Base-by-base conservation (phyloP, 225 moss, liverwort and hornwort species). In the Straminergon stramineum region DNA sequence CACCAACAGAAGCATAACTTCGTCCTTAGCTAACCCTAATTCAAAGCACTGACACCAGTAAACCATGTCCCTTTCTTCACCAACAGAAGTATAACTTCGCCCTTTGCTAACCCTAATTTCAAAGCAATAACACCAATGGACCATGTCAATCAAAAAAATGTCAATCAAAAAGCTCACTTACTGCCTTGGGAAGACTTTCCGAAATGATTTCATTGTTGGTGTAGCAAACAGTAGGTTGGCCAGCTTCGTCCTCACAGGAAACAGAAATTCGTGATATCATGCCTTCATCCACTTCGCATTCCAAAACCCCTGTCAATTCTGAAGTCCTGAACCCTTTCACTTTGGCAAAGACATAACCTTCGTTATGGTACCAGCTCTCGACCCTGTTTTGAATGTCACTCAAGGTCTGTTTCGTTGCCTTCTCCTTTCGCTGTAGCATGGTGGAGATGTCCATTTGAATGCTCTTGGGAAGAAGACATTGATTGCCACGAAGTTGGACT, bases 221-320 rank as follows among this genome's bases (percentile, higher is more conserved):
- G 84, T 90, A 62, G 84, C 95, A 93, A 67, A 37, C 92, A 16
- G 62, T 37, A 63, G 84, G 71, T 62, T 91, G 86, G 53, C 91
- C 93, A 18, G 71, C 65, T 67, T 91, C 93, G 45, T 94, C 94
- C 88, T 92, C 93, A 87, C 93, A 93, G 35, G 90, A 88, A 35
- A 95, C 70, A 7, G 88, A 88, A 78, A 95, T 88, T 23, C 51
- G 88, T 35, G 92, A 84, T 51, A 95, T 82, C 23, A 91, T 57
- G 60, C 94, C 95, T 90, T 95, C 95, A 43, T 93, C 90, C 60
- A 95, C 91, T n/a, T 90, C 56, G 71, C 94, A 95, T 79, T 95
- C 89, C 84, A 95, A 79, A 22, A 48, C 89, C 65, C 92, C 92
- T 69, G 64, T 82, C 26, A 6, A 45, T 60, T 88, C 89, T 41